Conservation (phyloP, 805 yeast genomes). For the Candida rishiriensis region DNA sequence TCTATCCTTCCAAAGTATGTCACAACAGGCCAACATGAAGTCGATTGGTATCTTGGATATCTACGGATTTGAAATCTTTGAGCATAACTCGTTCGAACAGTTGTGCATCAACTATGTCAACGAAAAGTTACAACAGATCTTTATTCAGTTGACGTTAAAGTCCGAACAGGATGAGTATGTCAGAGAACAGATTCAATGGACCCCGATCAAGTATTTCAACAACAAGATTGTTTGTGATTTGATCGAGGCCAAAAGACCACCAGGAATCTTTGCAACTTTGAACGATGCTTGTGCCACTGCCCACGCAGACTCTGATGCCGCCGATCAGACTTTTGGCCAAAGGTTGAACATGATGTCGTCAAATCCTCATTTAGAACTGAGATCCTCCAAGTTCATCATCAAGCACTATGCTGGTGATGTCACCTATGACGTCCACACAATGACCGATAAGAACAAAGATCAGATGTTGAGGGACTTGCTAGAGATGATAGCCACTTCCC, state of each 20-base stretch:
- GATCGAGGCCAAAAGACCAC: constrained; percentile 91
- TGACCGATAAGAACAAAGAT: constrained; percentile 97
- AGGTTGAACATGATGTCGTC: constrained; percentile 77
- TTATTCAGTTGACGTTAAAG: constrained; percentile 90
- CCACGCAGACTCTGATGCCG: constrained; percentile 94
- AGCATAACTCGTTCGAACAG: constrained; percentile 92
- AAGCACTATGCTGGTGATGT: constrained; percentile 99
- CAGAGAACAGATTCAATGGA: constrained; percentile 93
- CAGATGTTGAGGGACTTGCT: constrained; percentile 84
- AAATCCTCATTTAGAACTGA: constrained; percentile 84
- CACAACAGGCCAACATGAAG: constrained; percentile 28
- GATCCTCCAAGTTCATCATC: constrained; percentile 81
- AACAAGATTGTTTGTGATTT: constrained; percentile 95
- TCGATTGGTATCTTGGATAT: constrained; percentile 94
- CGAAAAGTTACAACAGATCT: constrained; percentile 94
- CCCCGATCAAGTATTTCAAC: constrained; percentile 94
- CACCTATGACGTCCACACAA: constrained; percentile 78
- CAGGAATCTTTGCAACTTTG: constrained; percentile 93
- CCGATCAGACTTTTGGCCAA: constrained; percentile 94
- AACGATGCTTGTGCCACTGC: constrained; percentile 98
- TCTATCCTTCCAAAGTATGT: constrained; percentile 51
- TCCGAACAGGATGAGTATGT: constrained; percentile 98
- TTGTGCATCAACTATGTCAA: constrained; percentile 93
- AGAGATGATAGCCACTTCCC: constrained; percentile 70
- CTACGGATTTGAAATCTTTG: constrained; percentile 94